phyloP scores from a whole-genome alignment of 805 yeast genomes.

The Ogataea angusta region DNA sequence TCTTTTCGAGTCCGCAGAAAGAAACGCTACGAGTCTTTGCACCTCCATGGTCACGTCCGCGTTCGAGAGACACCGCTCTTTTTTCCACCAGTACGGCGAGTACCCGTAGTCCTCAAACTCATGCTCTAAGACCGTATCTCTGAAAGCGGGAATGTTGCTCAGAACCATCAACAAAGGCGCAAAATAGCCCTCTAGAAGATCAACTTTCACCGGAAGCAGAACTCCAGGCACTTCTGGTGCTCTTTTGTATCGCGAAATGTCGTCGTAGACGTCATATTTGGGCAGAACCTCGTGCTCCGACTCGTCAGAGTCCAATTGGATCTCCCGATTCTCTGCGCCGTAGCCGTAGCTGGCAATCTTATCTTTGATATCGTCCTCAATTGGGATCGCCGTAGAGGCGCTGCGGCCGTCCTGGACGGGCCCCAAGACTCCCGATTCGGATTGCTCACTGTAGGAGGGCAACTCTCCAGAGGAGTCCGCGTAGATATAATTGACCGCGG shows the following conservation, averaged over 20 bases:
- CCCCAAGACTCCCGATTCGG: constrained; percentile 6
- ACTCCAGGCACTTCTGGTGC: constrained; percentile 28
- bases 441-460: constrained; percentile 15
- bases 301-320: constrained; percentile 7
- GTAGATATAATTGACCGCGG: constrained; percentile 38
- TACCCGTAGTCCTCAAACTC: constrained; percentile 36
- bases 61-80: constrained; percentile 26
- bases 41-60: constrained; percentile 34
- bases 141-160: constrained; percentile 35
- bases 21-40: constrained; percentile 38
- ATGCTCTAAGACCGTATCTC: constrained; percentile 30
- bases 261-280: constrained; percentile 32
- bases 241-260: constrained; percentile 28
- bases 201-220: constrained; percentile 34
- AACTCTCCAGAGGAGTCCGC: constrained; percentile 14
- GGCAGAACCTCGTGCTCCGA: constrained; percentile 3
- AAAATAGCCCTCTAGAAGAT: constrained; percentile 37
- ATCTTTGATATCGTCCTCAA: constrained; percentile 26
- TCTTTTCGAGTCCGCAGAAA: constrained; percentile 34
- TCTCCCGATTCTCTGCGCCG: constrained; percentile 3
- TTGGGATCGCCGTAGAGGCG: constrained; percentile 16
- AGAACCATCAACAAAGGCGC: constrained; percentile 41
- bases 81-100: constrained; percentile 39
- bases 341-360: constrained; percentile 24
- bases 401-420: constrained; percentile 12